These are phyloP conservation scores for Kockovaella imperatae DNA, from an alignment of 768 basidiomycete genomes.

Conservation along the genomic window DNA sequence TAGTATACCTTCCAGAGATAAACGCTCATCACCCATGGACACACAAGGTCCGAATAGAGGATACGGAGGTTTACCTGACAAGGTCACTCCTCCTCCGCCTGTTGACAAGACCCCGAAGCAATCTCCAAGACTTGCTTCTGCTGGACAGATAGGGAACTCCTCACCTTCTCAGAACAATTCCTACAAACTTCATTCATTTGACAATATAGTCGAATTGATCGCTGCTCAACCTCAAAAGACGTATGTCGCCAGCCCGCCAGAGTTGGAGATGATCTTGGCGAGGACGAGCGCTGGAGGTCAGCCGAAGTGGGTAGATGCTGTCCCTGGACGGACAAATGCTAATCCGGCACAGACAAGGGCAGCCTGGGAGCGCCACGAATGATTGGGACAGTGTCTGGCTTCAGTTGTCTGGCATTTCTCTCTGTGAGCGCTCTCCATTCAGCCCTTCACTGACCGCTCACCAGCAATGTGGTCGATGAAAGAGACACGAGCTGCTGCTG, in stretches of 20 bases:
- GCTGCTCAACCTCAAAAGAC: slow-evolving; percentile 36
- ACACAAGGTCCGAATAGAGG: too few species aligned
- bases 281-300: slow-evolving; percentile 41
- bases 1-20: too few species aligned
- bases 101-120: background rate
- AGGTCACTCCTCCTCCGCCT: background rate
- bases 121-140: background rate
- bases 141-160: too few species aligned
- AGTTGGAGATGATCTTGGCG: slow-evolving; percentile 44
- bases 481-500: slow-evolving; percentile 42
- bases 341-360: slow-evolving; percentile 27
- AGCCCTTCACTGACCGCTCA: background rate
- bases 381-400: slow-evolving; percentile 46
- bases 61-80: too few species aligned
- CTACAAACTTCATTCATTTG: too few species aligned
- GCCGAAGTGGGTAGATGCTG: slow-evolving; percentile 28
- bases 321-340: background rate
- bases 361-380: slow-evolving; percentile 41
- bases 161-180: too few species aligned
- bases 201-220: slow-evolving; percentile 36
- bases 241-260: slow-evolving; percentile 42
- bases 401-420: slow-evolving; percentile 43
- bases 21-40: too few species aligned
- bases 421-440: slow-evolving; percentile 27
- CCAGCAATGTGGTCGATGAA: slow-evolving; percentile 46